Percentiles rank a stretch among this genome's conserved stretches.
phyloP scores from a whole-genome alignment of 352 stramenopile genomes.

The Globisporangium emineosum region DNA sequence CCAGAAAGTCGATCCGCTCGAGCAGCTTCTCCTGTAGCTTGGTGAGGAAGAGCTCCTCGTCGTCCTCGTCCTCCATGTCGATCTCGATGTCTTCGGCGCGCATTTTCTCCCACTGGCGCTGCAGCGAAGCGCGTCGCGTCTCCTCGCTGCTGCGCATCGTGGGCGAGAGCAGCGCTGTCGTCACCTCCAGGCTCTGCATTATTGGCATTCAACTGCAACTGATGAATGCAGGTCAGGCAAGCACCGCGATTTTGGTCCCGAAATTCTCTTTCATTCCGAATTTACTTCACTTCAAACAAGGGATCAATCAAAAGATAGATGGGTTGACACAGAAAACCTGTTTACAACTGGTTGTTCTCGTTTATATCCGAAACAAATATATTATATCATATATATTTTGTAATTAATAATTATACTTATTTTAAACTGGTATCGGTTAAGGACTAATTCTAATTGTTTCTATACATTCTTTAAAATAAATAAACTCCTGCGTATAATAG shows the following conservation, averaged over 20 bases:
- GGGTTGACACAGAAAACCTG: too few species aligned
- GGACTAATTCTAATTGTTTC: background rate
- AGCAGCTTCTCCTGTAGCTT: slow-evolving; percentile 68
- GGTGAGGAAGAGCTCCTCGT: slow-evolving; percentile 65
- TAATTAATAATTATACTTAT: background rate
- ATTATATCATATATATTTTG: too few species aligned
- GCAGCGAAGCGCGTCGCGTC: slow-evolving; percentile 3
- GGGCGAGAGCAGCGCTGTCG: slow-evolving; percentile 39
- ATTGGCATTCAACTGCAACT: background rate
- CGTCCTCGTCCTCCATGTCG: slow-evolving; percentile 37
- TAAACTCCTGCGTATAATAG: too few species aligned
- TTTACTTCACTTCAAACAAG: background rate
- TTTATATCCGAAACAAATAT: too few species aligned
- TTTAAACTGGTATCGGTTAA: background rate
- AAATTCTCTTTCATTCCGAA: background rate
- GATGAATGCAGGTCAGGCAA: too few species aligned
- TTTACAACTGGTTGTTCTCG: too few species aligned
- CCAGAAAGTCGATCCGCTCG: slow-evolving; percentile 44
- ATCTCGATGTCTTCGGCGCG: slow-evolving; percentile 37
- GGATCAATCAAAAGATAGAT: too few species aligned
- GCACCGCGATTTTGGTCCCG: background rate
- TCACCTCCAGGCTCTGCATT: slow-evolving; percentile 66
- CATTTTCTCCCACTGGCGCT: slow-evolving; percentile 10
- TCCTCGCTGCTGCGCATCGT: slow-evolving; percentile 21
- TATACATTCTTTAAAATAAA: too few species aligned